phyloP scores from a whole-genome alignment of 1,284 basidiomycete genomes.

The Heterobasidion irregulare region DNA sequence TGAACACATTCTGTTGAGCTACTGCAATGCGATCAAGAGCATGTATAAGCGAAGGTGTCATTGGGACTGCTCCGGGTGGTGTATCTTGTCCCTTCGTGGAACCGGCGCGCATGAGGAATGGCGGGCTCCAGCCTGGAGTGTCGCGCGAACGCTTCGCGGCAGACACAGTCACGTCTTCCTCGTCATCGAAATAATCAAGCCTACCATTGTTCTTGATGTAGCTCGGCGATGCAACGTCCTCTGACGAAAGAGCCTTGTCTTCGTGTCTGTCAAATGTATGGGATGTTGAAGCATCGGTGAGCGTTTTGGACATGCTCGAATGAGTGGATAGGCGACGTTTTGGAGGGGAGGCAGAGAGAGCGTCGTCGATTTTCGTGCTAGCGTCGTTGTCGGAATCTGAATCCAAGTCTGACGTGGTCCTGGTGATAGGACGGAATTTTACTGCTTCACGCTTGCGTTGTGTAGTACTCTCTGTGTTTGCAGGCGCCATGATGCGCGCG shows the following conservation, averaged over 20 bases:
- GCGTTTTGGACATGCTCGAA: background rate
- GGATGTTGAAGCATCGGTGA: background rate
- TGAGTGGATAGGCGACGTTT: background rate
- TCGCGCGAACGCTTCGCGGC: background rate
- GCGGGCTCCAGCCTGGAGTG: background rate
- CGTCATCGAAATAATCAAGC: background rate
- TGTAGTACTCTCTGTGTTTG: conserved; percentile 2
- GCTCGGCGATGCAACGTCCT: too few relatives aligned
- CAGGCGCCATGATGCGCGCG: conserved; percentile 6
- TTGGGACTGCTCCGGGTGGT: background rate
- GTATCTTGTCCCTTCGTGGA: background rate
- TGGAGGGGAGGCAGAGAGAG: conserved; percentile 6
- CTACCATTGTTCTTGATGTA: background rate
- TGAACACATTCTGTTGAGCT: background rate
- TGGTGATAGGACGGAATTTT: conserved; percentile 36
- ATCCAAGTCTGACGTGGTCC: conserved; percentile 28
- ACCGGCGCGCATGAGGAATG: background rate
- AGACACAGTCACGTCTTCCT: background rate
- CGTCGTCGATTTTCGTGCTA: conserved; percentile 14
- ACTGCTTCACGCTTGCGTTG: conserved; percentile 32
- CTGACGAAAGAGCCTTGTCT: background rate
- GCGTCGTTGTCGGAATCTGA: conserved; percentile 17
- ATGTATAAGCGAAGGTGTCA: background rate
- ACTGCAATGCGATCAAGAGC: background rate
- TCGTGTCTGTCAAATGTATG: background rate